These are phyloP conservation scores for Fusarium coffeatum DNA, from an alignment of 2,329 filamentous ascomycete genomes.

Conservation along the genomic window DNA sequence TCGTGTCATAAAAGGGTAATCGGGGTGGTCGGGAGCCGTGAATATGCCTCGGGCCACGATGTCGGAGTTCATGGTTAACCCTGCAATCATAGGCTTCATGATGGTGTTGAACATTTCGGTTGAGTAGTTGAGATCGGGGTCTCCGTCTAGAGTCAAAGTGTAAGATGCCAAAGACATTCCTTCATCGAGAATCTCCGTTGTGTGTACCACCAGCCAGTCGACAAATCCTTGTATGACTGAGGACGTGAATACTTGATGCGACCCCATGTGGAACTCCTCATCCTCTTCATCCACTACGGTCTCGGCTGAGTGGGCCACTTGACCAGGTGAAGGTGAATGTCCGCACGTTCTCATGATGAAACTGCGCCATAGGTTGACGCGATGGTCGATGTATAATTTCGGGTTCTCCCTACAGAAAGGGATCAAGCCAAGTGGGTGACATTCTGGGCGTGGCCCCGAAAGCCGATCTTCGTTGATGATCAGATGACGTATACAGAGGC, in stretches of 20 bases:
- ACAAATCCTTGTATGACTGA: too few species aligned
- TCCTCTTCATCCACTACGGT: too few species aligned
- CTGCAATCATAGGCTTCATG: background rate
- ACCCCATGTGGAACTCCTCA: too few species aligned
- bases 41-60: background rate
- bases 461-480: background rate
- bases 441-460: background rate
- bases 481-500: too few species aligned
- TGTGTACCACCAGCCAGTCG: background rate
- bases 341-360: too few species aligned
- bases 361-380: too few species aligned
- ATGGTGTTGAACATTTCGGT: background rate
- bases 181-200: background rate
- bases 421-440: constrained; percentile 11
- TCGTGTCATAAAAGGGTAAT: background rate
- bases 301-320: too few species aligned
- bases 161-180: constrained; percentile 7
- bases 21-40: rapidly evolving
- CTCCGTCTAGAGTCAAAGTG: constrained; percentile 4
- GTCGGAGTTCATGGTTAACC: background rate
- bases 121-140: background rate
- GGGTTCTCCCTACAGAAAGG: constrained; percentile 26
- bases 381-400: constrained; percentile 5
- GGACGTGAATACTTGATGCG: too few species aligned
- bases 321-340: too few species aligned